Percentiles rank a stretch among this genome's conserved stretches.
These are phyloP conservation scores for Eucalyptus lansdowneana DNA, from an alignment of 345 rosid species.

Conservation along the genomic window DNA sequence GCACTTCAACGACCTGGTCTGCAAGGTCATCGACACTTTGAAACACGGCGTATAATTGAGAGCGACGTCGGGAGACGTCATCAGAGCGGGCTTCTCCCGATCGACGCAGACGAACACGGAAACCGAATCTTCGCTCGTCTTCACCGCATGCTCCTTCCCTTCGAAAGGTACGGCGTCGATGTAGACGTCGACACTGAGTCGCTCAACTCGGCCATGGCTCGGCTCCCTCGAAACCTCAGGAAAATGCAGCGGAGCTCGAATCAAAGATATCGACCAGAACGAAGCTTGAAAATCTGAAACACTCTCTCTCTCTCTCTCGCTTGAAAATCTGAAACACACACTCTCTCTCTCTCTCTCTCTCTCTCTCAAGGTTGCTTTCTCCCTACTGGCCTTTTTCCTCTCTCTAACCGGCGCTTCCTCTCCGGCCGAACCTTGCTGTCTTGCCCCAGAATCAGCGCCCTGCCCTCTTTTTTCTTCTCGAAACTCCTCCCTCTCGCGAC, in stretches of 20 bases:
- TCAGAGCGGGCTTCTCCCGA: conserved; percentile 68
- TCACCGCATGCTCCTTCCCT: conserved; percentile 58
- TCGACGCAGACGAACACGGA: conserved; percentile 67
- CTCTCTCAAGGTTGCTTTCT: too few relatives aligned
- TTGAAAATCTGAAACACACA: not conserved
- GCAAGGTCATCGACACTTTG: conserved; percentile 41
- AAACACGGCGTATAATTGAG: conserved; percentile 49
- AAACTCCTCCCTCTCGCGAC: too few relatives aligned
- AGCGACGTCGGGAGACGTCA: conserved; percentile 75
- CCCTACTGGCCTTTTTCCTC: too few relatives aligned
- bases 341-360: not conserved
- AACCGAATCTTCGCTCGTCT: conserved; percentile 56
- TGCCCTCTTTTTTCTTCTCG: too few relatives aligned
- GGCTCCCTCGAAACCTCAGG: not conserved
- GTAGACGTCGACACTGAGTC: conserved; percentile 25
- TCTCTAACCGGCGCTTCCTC: too few relatives aligned
- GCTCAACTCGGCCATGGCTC: conserved; percentile 33
- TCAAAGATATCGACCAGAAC: not conserved
- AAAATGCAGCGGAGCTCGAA: not conserved
- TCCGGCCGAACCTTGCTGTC: too few relatives aligned
- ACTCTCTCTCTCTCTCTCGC: not conserved
- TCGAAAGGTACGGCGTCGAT: conserved; percentile 27
- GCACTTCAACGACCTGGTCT: conserved; percentile 51
- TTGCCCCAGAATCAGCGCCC: too few relatives aligned
- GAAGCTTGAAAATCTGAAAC: not conserved